Base-by-base conservation (phyloP, 2,329 filamentous ascomycete genomes). In the Colletotrichum lentis region DNA sequence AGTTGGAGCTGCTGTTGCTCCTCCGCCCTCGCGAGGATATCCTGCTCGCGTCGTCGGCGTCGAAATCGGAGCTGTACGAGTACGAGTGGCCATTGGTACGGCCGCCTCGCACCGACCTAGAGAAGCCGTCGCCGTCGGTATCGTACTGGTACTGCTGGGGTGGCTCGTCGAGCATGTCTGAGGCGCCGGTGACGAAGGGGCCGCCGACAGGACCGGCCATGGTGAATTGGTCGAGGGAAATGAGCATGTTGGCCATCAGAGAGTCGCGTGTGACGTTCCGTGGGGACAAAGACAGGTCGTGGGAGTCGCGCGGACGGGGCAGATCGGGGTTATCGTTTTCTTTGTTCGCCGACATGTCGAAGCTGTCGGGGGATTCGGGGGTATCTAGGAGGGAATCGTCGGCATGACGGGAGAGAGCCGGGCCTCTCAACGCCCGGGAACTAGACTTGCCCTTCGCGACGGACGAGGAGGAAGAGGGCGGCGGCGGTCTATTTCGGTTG, bases 161-260 rank as follows among this genome's bases (percentile, higher is more conserved):
- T 18, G 58, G 44, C 37, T 69, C 69, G 52, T 70, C 69, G 18
- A 70, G 66, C 35, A 50, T 59, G 56, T 55, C 54, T 35, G 43
- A 11, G 41, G 54, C 43, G 31, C 56, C 56, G n/a, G 44, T 49
- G 24, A 60, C 68, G 27, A 66, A 62, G 11, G 52, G 49, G 5
- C 55, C 57, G 24, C 43, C 56, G 16, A 50, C 44, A 7, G 66
- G 60, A 22, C 56, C 65, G 16, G 79, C 83, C 73, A 87, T 84
- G 47, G 88, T 90, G 76, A 95, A 89, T 78, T 95, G 91, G 79
- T 97, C 95, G 71, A 99, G 89, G 47, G 94, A 97, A 72, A 96
- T 84, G 69, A 98, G 88, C 91, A 99, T 96, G 79, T 97, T 97
- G 79, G 96, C 91, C 68, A 99, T 93, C 72, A 99, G 89, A 43